A percentile compares a stretch with the other conserved stretches of the same genome.
phyloP scores from a whole-genome alignment of 2,329 filamentous ascomycete species.

The Fusarium brevicatenulatum region DNA sequence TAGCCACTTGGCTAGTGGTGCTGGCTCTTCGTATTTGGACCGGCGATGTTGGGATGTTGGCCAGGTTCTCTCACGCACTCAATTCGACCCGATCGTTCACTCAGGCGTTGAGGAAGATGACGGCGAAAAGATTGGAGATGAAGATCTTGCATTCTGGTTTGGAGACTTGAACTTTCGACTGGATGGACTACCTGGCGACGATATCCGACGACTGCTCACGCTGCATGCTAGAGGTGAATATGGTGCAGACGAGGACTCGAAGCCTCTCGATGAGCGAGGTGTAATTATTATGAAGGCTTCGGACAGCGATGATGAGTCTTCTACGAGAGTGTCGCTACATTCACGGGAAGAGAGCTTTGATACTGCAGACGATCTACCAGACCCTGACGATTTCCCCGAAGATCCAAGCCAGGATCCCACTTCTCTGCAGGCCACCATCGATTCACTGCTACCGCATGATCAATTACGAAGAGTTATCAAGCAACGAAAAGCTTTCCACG shows the following conservation, averaged over 20 bases:
- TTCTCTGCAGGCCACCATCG: slow-evolving; percentile 87
- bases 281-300: slow-evolving; percentile 59
- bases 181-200: slow-evolving; percentile 86
- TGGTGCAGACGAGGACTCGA: slow-evolving; percentile 60
- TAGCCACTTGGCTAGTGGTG: slow-evolving; percentile 88
- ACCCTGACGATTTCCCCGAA: slow-evolving; percentile 73
- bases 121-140: slow-evolving; percentile 79
- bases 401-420: slow-evolving; percentile 81
- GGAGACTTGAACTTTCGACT: slow-evolving; percentile 96
- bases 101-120: slow-evolving; percentile 73
- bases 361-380: slow-evolving; percentile 59
- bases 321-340: slow-evolving; percentile 47
- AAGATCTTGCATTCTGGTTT: slow-evolving; percentile 96
- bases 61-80: slow-evolving; percentile 79
- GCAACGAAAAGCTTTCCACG: slow-evolving; percentile 82
- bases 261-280: slow-evolving; percentile 57
- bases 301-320: slow-evolving; percentile 60
- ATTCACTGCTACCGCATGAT: slow-evolving; percentile 89
- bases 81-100: slow-evolving; percentile 78
- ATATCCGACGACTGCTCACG: slow-evolving; percentile 85
- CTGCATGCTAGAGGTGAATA: slow-evolving; percentile 86
- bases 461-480: slow-evolving; percentile 81
- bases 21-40: slow-evolving; percentile 80
- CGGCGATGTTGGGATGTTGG: slow-evolving; percentile 89
- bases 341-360: slow-evolving; percentile 52